Evolutionary conservation across 2,329 filamentous ascomycete genomes (phyloP).

Genomic region (Neopestalotiopsis clavispora): DNA sequence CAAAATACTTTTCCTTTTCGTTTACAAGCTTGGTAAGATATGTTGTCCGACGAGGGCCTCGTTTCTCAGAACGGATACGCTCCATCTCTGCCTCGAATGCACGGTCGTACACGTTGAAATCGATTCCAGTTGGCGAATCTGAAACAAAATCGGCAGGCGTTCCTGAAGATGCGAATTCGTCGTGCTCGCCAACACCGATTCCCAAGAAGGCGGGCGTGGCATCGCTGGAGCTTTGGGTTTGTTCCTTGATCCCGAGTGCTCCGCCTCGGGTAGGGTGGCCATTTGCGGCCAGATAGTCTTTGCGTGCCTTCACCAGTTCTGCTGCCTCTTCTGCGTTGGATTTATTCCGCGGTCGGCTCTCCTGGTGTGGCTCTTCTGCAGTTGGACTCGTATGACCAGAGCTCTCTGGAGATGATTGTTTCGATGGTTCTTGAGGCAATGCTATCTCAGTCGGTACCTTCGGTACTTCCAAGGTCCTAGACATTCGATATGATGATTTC

Average conservation of each 20-base stretch:
- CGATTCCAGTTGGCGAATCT: slow-evolving; percentile 83
- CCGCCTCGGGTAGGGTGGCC: slow-evolving; percentile 34
- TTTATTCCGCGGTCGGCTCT: slow-evolving; percentile 27
- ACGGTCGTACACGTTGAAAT: slow-evolving; percentile 86
- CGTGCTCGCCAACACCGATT: slow-evolving; percentile 70
- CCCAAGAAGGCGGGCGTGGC: slow-evolving; percentile 71
- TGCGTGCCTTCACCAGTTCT: slow-evolving; percentile 52
- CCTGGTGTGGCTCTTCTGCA: slow-evolving; percentile 19
- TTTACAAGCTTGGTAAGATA: slow-evolving; percentile 56
- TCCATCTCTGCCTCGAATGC: slow-evolving; percentile 86
- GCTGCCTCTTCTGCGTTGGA: slow-evolving; percentile 54
- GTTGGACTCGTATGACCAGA: not conserved
- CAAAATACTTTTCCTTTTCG: slow-evolving; percentile 45
- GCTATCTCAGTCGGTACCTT: slow-evolving; percentile 13
- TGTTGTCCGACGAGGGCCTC: slow-evolving; percentile 42
- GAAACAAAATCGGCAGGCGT: slow-evolving; percentile 62
- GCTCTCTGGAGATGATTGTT: not conserved
- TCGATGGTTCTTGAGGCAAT: slow-evolving; percentile 5
- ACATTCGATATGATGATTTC: slow-evolving; percentile 33
- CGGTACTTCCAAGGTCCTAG: slow-evolving; percentile 24
- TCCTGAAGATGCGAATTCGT: slow-evolving; percentile 42
- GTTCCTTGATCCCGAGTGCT: slow-evolving; percentile 55
- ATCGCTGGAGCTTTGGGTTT: slow-evolving; percentile 68
- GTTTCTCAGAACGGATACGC: slow-evolving; percentile 43
- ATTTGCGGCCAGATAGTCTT: slow-evolving; percentile 42